A percentile compares a stretch with the other conserved stretches of the same genome.
Conservation (phyloP, 2,329 filamentous ascomycete genomes). For the Penicillium sp. region DNA sequence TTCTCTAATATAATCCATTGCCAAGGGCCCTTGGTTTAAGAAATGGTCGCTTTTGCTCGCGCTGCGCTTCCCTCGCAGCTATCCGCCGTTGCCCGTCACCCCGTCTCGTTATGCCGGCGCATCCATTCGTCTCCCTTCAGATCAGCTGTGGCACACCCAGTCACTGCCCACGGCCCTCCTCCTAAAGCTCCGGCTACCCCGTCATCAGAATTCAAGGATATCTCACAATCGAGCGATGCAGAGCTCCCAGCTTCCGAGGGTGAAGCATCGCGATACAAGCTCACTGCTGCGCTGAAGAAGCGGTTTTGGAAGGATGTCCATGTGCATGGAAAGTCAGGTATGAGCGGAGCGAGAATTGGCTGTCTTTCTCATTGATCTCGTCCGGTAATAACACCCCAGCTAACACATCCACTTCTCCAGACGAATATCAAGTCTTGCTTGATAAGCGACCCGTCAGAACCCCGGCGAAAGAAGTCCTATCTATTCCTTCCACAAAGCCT, state of each 20-base stretch:
- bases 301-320: conserved; percentile 87
- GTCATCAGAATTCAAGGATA: conserved; percentile 51
- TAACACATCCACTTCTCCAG: conserved; percentile 25
- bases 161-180: conserved; percentile 60
- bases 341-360: not conserved
- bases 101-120: conserved; percentile 25
- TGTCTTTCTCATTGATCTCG: not conserved
- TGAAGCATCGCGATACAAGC: conserved; percentile 26
- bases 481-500: conserved; percentile 71
- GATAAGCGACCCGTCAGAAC: conserved; percentile 79
- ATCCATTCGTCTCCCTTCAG: conserved; percentile 40
- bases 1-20: not conserved
- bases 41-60: conserved; percentile 28
- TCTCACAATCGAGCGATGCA: conserved; percentile 47
- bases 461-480: conserved; percentile 69
- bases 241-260: conserved; percentile 13
- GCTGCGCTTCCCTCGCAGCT: conserved; percentile 22
- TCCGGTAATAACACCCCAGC: not conserved
- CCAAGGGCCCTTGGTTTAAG: not conserved
- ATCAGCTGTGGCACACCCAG: conserved; percentile 56
- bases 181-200: conserved; percentile 56
- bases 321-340: conserved; percentile 67
- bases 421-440: conserved; percentile 66
- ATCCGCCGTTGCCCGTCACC: conserved; percentile 16
- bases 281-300: conserved; percentile 56